Evolutionary conservation across 2,329 filamentous ascomycete species (phyloP).

Genomic region (Pseudocercospora crystallina): DNA sequence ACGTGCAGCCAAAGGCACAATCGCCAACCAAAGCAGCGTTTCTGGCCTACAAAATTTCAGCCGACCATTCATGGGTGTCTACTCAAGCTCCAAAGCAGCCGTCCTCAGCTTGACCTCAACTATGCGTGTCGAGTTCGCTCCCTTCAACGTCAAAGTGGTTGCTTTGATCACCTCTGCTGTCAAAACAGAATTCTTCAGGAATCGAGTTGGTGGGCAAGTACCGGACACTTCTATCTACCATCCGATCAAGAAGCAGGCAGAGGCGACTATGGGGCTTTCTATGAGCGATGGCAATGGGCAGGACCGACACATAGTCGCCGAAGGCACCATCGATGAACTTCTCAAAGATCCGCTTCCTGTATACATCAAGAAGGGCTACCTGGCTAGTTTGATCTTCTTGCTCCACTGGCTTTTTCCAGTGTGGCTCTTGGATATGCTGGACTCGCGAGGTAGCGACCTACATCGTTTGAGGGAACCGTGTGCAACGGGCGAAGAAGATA

Average conservation of each 20-base stretch:
- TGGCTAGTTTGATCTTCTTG: slow-evolving; percentile 13
- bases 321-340: slow-evolving; percentile 15
- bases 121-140: slow-evolving; percentile 31
- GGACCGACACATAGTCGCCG: slow-evolving; percentile 17
- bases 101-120: slow-evolving; percentile 23
- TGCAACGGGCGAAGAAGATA: not conserved
- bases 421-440: slow-evolving; percentile 13
- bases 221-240: slow-evolving; percentile 49
- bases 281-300: slow-evolving; percentile 5
- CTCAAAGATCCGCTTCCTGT: slow-evolving; percentile 7
- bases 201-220: slow-evolving; percentile 41
- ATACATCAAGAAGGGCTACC: slow-evolving; percentile 15
- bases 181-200: slow-evolving; percentile 11
- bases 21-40: slow-evolving; percentile 43
- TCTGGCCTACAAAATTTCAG: slow-evolving; percentile 20
- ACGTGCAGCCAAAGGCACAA: slow-evolving; percentile 33
- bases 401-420: slow-evolving; percentile 18
- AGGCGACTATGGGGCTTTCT: slow-evolving; percentile 9
- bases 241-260: slow-evolving; percentile 45
- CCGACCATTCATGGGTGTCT: slow-evolving; percentile 34
- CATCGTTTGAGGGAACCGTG: slow-evolving; percentile 7
- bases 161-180: slow-evolving; percentile 12
- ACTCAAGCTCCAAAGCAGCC: slow-evolving; percentile 35
- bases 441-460: slow-evolving; percentile 9
- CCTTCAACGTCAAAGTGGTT: slow-evolving; percentile 33